These are phyloP conservation scores for Mortierella sp. DNA, from an alignment of 371 early-diverging fungal species.

Conservation along the genomic window DNA sequence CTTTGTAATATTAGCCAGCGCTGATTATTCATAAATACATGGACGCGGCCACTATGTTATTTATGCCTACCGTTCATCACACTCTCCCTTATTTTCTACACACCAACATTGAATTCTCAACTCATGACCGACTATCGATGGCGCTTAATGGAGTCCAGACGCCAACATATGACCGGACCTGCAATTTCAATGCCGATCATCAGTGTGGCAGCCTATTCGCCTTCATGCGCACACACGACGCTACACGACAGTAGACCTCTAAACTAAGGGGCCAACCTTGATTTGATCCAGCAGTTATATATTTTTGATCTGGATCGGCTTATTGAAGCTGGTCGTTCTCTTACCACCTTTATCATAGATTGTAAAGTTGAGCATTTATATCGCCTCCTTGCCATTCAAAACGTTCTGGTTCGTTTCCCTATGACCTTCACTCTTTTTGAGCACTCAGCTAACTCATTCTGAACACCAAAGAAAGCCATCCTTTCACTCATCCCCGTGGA, in stretches of 20 bases:
- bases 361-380: background rate
- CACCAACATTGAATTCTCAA: background rate
- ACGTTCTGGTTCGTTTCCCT: background rate
- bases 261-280: background rate
- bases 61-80: background rate
- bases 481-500: background rate
- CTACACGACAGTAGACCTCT: background rate
- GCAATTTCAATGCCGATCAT: background rate
- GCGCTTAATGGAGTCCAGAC: background rate
- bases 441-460: background rate
- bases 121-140: background rate
- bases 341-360: background rate
- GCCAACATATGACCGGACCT: background rate
- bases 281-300: background rate
- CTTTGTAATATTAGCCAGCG: no score
- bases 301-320: background rate
- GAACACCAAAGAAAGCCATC: background rate
- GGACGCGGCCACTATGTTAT: background rate
- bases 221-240: background rate
- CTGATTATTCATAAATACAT: no score
- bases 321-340: background rate
- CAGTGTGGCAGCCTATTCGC: background rate
- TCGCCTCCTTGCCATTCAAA: conserved; percentile 1
- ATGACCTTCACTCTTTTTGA: background rate
- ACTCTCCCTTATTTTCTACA: background rate